These are phyloP conservation scores for Aphanocladium album DNA, from an alignment of 2,329 filamentous ascomycete species.

Conservation along the genomic window DNA sequence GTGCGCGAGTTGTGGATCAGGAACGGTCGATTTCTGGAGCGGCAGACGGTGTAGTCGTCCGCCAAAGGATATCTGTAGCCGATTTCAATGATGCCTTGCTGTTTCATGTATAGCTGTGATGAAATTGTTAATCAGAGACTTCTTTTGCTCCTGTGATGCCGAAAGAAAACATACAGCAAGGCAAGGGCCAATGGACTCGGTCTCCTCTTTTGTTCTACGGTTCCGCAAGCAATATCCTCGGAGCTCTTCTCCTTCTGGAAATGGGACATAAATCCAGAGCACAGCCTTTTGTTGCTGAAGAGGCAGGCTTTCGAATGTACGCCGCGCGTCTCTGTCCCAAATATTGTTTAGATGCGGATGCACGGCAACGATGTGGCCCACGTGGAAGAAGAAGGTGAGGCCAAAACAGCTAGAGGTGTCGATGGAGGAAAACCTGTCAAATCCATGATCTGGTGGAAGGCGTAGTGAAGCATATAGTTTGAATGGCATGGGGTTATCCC, in stretches of 20 bases:
- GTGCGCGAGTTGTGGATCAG: background rate
- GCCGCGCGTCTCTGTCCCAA: background rate
- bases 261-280: conserved; percentile 5
- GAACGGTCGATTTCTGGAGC: background rate
- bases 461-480: background rate
- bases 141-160: background rate
- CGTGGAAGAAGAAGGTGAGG: conserved; percentile 5
- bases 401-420: conserved; percentile 3
- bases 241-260: background rate
- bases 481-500: conserved; percentile 1
- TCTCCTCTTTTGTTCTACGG: background rate
- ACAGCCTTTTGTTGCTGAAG: background rate
- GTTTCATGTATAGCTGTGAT: background rate
- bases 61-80: conserved; percentile 1
- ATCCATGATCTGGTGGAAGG: background rate
- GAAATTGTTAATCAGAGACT: background rate
- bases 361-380: background rate
- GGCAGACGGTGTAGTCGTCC: background rate
- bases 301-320: conserved; percentile 3
- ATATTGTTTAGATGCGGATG: background rate
- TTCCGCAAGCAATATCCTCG: background rate
- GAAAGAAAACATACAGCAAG: background rate
- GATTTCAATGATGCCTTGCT: conserved; percentile 1
- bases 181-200: background rate
- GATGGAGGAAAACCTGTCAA: background rate